Base-by-base conservation (phyloP, 2,329 filamentous ascomycete species). In the Eutypa lata region DNA sequence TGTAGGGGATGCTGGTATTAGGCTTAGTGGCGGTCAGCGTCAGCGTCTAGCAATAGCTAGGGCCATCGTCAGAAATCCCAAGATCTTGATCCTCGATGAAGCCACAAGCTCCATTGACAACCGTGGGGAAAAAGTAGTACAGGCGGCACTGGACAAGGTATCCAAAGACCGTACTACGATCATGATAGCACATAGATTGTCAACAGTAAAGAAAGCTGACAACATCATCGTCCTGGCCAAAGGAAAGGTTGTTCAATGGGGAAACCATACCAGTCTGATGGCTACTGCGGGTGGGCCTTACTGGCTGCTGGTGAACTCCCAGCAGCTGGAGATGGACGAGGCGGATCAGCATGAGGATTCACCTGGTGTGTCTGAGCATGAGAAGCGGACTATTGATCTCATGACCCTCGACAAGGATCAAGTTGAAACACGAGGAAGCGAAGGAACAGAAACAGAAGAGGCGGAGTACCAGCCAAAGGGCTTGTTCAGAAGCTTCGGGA, bases 181-280 rank as follows among this genome's bases (percentile, higher is more conserved):
- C 24, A 78, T 86, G 38, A 86, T 89, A 53, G 85, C 86, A 0
- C 83, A 86, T 65, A 19, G 83, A 71, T 72, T 85, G 0, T 82
- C 80, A 26, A 84, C 84, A 0, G 69, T 77, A 33, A 70, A 73
- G 48, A 70, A 70, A 31, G 71, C 72, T 0, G 69, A 73, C 52
- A 71, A 72, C 31, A 73, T 74, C n/a, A 68, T 73, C 5, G 71
- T 74, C 18, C 66, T 74, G 49, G 62, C 66, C 13, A 69, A 87
- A 61, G 90, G 91, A 2, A 73, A 79, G 48, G 81, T 91, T 0
- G 78, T 87, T 7, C 89, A 96, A 66, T 77, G 86, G 63, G 90
- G 90, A 0, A 91, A 81, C 0, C 91, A 96, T 57, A 82, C 90
- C 11, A 80, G 81, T 47, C 78, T 96, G 0, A 76, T 95, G 19